Evolutionary conservation across 306 rosid species (phyloP).

Genomic region (Quercus dentata): DNA sequence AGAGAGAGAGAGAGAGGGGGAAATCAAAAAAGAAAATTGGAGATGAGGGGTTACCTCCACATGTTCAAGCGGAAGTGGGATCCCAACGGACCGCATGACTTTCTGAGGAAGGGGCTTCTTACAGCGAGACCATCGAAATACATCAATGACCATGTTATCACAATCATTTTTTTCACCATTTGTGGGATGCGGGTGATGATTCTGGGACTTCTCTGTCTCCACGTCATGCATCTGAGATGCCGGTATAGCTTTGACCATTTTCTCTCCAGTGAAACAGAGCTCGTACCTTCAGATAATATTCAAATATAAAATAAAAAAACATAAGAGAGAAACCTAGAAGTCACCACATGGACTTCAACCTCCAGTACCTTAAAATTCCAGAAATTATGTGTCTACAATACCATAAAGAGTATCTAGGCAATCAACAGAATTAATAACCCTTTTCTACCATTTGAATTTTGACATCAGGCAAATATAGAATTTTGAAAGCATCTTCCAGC

Average conservation of each 20-base stretch:
- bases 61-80: constrained; percentile 81
- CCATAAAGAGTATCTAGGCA: not conserved
- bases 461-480: not conserved
- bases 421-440: not conserved
- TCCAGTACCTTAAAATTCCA: constrained; percentile 2
- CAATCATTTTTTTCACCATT: constrained; percentile 66
- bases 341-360: constrained; percentile 8
- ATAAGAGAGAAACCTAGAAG: not conserved
- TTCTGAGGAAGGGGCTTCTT: constrained; percentile 86
- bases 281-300: constrained; percentile 65
- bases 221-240: constrained; percentile 53
- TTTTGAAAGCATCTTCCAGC: not conserved
- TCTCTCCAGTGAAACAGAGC: constrained; percentile 84
- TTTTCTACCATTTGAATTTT: not conserved
- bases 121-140: constrained; percentile 92
- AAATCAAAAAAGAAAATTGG: constrained; percentile 13
- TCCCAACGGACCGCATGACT: constrained; percentile 69
- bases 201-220: constrained; percentile 64
- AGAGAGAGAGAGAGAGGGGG: not conserved
- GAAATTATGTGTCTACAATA: not conserved
- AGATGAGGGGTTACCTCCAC: constrained; percentile 61
- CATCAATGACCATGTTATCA: constrained; percentile 60
- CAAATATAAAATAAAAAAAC: constrained; percentile 3
- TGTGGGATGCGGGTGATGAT: constrained; percentile 52
- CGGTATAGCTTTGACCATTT: constrained; percentile 50